Evolutionary conservation across 441 rosid species (phyloP).

Genomic region (Manihot esculenta): DNA sequence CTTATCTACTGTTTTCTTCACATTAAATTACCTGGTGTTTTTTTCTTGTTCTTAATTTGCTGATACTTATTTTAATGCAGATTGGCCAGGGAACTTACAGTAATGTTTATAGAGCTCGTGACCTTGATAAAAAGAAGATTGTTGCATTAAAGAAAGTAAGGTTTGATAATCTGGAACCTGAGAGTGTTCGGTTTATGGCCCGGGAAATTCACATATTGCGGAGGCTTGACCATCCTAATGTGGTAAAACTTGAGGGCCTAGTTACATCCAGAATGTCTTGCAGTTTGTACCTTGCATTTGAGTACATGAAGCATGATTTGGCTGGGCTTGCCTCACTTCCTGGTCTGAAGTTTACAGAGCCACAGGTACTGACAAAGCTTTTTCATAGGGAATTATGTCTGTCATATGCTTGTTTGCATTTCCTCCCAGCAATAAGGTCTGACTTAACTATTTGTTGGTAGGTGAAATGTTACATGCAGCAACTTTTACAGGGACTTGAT

Average conservation of each 20-base stretch:
- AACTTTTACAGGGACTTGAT: slow-evolving; percentile 77
- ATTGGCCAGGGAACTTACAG: slow-evolving; percentile 99
- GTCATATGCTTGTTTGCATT: neutral
- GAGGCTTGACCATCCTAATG: slow-evolving; percentile 91
- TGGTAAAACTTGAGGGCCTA: slow-evolving; percentile 91
- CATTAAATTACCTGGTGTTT: slow-evolving; percentile 12
- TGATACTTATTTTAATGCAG: slow-evolving; percentile 43
- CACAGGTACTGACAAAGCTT: slow-evolving; percentile 50
- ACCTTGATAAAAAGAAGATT: slow-evolving; percentile 81
- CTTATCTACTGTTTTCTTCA: slow-evolving; percentile 7
- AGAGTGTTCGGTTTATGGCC: slow-evolving; percentile 98
- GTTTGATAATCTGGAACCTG: slow-evolving; percentile 95
- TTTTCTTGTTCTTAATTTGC: slow-evolving; percentile 15
- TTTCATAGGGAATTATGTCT: neutral
- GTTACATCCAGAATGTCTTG: slow-evolving; percentile 99
- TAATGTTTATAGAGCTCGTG: slow-evolving; percentile 93
- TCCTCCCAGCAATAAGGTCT: neutral
- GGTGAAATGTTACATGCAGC: slow-evolving; percentile 94
- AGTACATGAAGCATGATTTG: slow-evolving; percentile 98
- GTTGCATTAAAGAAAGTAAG: slow-evolving; percentile 90
- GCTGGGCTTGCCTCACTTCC: slow-evolving; percentile 96
- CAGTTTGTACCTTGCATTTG: slow-evolving; percentile 87
- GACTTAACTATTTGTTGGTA: slow-evolving; percentile 29
- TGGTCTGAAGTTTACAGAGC: slow-evolving; percentile 78
- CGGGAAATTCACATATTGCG: slow-evolving; percentile 95